Evolutionary conservation across 441 rosid genomes (phyloP), one percentile per base, ranked within the genome.

Genomic region (Gossypium trilobum): DNA sequence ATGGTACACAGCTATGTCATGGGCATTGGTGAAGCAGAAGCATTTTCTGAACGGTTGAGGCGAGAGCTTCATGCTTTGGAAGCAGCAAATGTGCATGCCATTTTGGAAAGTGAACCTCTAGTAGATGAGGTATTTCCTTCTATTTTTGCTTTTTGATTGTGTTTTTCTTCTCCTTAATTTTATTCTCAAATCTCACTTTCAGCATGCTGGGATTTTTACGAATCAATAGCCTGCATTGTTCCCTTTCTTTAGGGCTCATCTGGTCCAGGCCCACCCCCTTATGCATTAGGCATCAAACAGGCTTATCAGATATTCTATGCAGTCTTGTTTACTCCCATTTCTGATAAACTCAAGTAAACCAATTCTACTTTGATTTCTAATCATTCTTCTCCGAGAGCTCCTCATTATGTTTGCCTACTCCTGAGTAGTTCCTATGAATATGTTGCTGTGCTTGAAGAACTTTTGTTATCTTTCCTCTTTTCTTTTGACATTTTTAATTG

Each of bases 31-130:
- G 98, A 95, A 84, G 99, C 98, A 59, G 98, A 91, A 85, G 99
- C 91, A 63, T 95, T 93, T 84, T 95, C 99, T 75, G 99, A 95
- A 86, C 88, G 98, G 81, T 83, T 95, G 83, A 95, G 89, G 87
- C 89, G 99, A 69, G 98, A 95, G 85, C 64, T 59, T 59, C 64
- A 82, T 69, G 99, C 99, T 20, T 84, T 95, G 70, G 99, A 95
- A 86, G 99, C 99, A 11, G 99, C 99, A 73, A 95, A 95, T 75
- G 98, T 95, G 73, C 99, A 95, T 85, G 99, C 98, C 78, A 90
- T 95, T 80, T 78, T 93, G 86, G 99, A 95, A 86, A 95, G 87
- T 82, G 97, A 91, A 85, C 98, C 97, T 42, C 73, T 95, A 79
- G 84, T 95, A 79, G 97, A 95, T 4, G 95, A 91, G 91, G 98